Base-by-base conservation (phyloP, 305 asterid genomes). In the Rubia peregrina region DNA sequence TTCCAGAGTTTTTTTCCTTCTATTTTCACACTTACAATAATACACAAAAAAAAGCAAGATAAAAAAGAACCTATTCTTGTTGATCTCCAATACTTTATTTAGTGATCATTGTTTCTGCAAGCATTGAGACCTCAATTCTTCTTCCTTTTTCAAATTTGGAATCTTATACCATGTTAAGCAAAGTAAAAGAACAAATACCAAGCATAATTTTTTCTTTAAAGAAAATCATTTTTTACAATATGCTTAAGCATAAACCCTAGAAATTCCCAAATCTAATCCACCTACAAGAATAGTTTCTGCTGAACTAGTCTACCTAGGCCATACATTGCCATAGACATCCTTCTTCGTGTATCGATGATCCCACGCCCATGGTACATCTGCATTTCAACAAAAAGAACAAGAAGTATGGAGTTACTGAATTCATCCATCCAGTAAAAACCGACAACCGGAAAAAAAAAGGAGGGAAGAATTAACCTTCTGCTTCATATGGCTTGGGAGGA, bases 361-460 rank as follows among this genome's bases (percentile, higher is more conserved):
- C 98, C 98, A 93, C 16, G 92, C 88, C 97, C 98, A 93, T 10
- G 98, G 97, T 67, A 89, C 80, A 82, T 93, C 96, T 90, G 97
- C 56, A 61, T 68, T 61, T 33, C 26, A 33, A 62, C 38, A 21
- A 67, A 55, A 41, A 61, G 42, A 2, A 67, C 21, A 62, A 10
- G 21, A 56, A 11, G 21, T 7, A 67, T 0, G 11, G 69, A 21
- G 61, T 56, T 56, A 56, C 30, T n/a, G 61, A 65, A 30, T 30
- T 30, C 33, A 30, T 30, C 33, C 33, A 30, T 30, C 33, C 17
- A 66, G 14, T 24, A 51, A 14, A 57, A 0, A 2, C 33, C 21
- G 38, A 65, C 53, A 17, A 53, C 30, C 40, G 21, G 43, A n/a
- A n/a, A n/a, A 40, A 49, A 68, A 43, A 22, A 19, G 43, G 14